Percentiles rank a stretch among this genome's conserved stretches.
Evolutionary conservation across 2,329 filamentous ascomycete species (phyloP).

Genomic region (Periconia sp.): DNA sequence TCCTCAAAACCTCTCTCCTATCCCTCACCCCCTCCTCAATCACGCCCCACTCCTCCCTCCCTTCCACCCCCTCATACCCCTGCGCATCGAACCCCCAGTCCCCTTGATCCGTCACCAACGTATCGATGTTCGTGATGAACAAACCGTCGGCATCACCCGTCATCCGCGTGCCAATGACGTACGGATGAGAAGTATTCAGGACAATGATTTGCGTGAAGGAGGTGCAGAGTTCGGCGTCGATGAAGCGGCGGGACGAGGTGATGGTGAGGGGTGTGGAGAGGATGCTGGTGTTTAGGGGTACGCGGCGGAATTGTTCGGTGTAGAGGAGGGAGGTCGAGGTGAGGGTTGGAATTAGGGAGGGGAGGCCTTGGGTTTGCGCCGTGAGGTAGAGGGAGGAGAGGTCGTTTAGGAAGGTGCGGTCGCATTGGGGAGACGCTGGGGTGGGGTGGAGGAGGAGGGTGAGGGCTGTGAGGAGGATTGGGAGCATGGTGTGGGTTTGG

Average conservation of each 20-base stretch:
- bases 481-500: no score
- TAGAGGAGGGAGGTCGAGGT: constrained; percentile 16
- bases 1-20: constrained; percentile 19
- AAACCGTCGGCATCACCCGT: constrained; percentile 11
- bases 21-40: constrained; percentile 14
- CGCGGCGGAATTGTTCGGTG: constrained; percentile 20
- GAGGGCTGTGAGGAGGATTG: neutral
- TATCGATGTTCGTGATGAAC: constrained; percentile 21
- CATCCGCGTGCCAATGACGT: constrained; percentile 23
- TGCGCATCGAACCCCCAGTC: constrained; percentile 29
- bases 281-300: constrained; percentile 19
- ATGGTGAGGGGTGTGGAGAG: constrained; percentile 20
- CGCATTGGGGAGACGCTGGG: constrained; percentile 7
- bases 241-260: constrained; percentile 15
- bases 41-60: constrained; percentile 17
- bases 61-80: constrained; percentile 13
- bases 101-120: constrained; percentile 20
- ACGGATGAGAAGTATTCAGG: constrained; percentile 16
- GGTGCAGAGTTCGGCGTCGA: constrained; percentile 20
- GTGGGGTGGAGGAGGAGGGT: constrained; percentile 1
- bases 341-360: constrained; percentile 10
- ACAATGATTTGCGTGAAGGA: constrained; percentile 25
- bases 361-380: constrained; percentile 17
- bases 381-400: constrained; percentile 18
- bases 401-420: constrained; percentile 19